Evolutionary conservation across 345 rosid genomes (phyloP), one percentile per base, ranked within the genome.

Genomic region (Iberis pinnata): DNA sequence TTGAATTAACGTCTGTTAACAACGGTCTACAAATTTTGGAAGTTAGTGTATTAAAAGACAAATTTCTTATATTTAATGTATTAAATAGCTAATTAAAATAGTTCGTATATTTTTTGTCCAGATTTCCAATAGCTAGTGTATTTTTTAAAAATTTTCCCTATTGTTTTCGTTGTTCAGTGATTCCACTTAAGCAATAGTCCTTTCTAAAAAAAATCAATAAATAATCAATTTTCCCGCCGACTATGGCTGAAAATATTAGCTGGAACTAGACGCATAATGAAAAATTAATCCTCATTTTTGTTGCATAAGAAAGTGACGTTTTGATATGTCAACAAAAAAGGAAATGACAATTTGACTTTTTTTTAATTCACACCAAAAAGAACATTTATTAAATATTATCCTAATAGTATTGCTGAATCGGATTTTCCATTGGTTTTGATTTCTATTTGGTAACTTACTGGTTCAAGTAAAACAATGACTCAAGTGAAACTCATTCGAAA

Each of bases 161-260:
- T n/a, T n/a, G n/a, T n/a, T n/a, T n/a, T n/a, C n/a, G n/a, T n/a
- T n/a, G n/a, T n/a, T n/a, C n/a, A n/a, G n/a, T n/a, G n/a, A n/a
- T n/a, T n/a, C n/a, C n/a, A n/a, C n/a, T n/a, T n/a, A n/a, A n/a
- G n/a, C n/a, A n/a, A 25, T 25, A 7, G 29, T 25, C 4, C 29
- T 25, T 9, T 29, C 33, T 9, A 9, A 9, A 9, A 2, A 6
- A 29, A 29, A 29, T 6, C 53, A 53, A 57, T 62, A 46, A 52
- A 51, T 18, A 61, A 49, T 54, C 40, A 12, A 69, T 62, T 43
- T 27, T 36, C 37, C 53, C 48, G 54, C 59, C 69, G 36, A 53
- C 43, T 62, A 56, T 59, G 59, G 72, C 72, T 59, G 77, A 74
- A 61, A 62, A 69, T 66, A 68, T 64, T 68, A 74, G 74, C 61